Percentiles rank a stretch among this genome's conserved stretches.
phyloP scores from a whole-genome alignment of 306 rosid species.

The Cicer arietinum region DNA sequence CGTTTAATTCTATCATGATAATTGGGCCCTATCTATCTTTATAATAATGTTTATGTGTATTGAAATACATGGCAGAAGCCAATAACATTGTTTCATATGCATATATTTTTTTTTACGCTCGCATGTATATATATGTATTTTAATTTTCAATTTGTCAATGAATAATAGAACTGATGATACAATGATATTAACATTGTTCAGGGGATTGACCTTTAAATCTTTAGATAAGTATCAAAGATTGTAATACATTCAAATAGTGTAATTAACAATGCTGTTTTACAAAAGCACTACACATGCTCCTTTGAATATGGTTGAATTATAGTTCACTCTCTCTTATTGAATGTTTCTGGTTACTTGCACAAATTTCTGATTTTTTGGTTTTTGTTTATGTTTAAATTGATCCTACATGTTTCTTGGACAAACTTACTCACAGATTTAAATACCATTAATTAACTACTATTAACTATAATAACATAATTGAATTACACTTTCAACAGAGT shows the following conservation, averaged over 20 bases:
- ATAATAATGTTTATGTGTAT: slow-evolving; percentile 12
- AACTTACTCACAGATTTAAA: not conserved
- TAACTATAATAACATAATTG: not conserved
- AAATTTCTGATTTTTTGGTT: no score
- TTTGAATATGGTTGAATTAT: no score
- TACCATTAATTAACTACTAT: not conserved
- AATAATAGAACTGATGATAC: no score
- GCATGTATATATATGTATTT: slow-evolving; percentile 8
- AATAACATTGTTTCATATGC: slow-evolving; percentile 29
- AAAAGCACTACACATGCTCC: no score
- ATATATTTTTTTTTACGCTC: no score
- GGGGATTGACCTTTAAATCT: no score
- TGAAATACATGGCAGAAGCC: slow-evolving; percentile 40
- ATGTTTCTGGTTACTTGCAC: not conserved
- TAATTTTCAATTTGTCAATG: no score
- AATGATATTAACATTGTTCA: no score
- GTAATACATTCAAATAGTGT: no score
- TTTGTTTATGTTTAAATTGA: not conserved
- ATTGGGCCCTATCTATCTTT: not conserved
- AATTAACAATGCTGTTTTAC: no score
- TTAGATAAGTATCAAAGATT: no score
- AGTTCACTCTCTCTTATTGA: no score
- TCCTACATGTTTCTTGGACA: not conserved
- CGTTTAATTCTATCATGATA: slow-evolving; percentile 78
- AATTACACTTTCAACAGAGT: not conserved